Percentiles rank a stretch among this genome's conserved stretches.
Evolutionary conservation across 352 stramenopile species (phyloP).

Genomic region (Blastocystis sp.): DNA sequence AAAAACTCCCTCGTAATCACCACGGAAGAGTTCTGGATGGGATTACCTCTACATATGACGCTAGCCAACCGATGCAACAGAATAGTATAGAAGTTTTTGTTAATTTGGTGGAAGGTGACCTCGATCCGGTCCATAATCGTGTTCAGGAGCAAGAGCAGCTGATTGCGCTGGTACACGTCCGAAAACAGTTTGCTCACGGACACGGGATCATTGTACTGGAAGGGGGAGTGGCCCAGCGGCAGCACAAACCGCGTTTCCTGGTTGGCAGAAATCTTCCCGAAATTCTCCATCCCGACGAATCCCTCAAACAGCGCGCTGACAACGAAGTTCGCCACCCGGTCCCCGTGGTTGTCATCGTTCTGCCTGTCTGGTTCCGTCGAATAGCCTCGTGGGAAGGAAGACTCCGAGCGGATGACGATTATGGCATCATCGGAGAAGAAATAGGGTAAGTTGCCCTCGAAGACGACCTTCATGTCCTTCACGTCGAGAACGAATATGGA

Average conservation of each 20-base stretch:
- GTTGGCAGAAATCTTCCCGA: slow-evolving; percentile 3
- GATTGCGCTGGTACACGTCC: slow-evolving; percentile 51
- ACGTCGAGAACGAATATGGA: slow-evolving; percentile 57
- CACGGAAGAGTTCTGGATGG: background rate
- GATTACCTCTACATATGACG: slow-evolving; percentile 36
- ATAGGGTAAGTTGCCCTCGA: slow-evolving; percentile 12
- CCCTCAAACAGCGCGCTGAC: slow-evolving; percentile 48
- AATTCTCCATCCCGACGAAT: slow-evolving; percentile 58
- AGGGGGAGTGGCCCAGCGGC: slow-evolving; percentile 15
- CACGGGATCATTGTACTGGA: slow-evolving; percentile 36
- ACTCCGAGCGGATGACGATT: slow-evolving; percentile 47
- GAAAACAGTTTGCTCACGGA: slow-evolving; percentile 31
- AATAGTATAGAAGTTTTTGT: slow-evolving; percentile 45
- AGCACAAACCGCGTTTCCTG: slow-evolving; percentile 53
- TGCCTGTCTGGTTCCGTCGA: slow-evolving; percentile 6
- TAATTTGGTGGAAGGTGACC: slow-evolving; percentile 2
- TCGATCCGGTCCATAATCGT: slow-evolving; percentile 29
- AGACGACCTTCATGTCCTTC: background rate
- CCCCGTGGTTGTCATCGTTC: background rate
- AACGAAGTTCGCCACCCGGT: slow-evolving; percentile 15
- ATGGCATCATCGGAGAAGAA: slow-evolving; percentile 2
- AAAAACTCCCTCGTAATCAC: slow-evolving; percentile 61
- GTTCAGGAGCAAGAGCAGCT: slow-evolving; percentile 20
- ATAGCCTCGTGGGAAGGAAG: background rate
- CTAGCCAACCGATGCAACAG: background rate